Evolutionary conservation across 1,284 basidiomycete species (phyloP), one percentile per base, ranked within the genome.

Genomic region (Fomitiporia mediterranea): DNA sequence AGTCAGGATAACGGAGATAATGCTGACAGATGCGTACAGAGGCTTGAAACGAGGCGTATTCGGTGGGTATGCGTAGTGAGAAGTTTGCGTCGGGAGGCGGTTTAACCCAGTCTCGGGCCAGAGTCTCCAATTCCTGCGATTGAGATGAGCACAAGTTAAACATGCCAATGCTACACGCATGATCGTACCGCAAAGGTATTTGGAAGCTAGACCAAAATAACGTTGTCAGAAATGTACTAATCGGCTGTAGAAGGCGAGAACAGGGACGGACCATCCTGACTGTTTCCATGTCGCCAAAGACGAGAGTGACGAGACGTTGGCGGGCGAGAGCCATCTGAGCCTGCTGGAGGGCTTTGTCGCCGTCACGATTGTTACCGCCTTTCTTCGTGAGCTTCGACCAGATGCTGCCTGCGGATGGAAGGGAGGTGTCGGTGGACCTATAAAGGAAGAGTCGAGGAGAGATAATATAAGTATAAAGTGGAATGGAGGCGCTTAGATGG

Each of bases 201-300:
- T 3, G 88, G 88, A 17, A 90, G 76, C 84, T 88, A 58, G 17
- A 23, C 13, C 13, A 13, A 34, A 30, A 39, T 19, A 21, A 9
- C 38, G 19, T 13, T 27, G 25, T 30, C 37, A 37, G 42, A 39
- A 3, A 6, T 15, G 25, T 19, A n/a, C 25, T 34, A n/a, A 37
- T 35, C 51, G 43, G 23, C 32, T 25, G 25, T 19, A 15, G 35
- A 25, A 27, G 35, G 13, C 15, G 32, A 21, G 19, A 35, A 25
- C 13, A 21, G 32, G 42, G 21, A 47, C 76, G 53, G 59, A 89
- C 88, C 74, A 85, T 80, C 61, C 83, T 76, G 60, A 91, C 77
- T 9, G 89, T 91, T 71, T 91, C 89, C 84, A 89, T 88, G 42
- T 91, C 89, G 52, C 75, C 84, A 68, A 83, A 89, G n/a, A 80